Conservation (phyloP, 2,329 filamentous ascomycete species). For the Botrytis fabae region DNA sequence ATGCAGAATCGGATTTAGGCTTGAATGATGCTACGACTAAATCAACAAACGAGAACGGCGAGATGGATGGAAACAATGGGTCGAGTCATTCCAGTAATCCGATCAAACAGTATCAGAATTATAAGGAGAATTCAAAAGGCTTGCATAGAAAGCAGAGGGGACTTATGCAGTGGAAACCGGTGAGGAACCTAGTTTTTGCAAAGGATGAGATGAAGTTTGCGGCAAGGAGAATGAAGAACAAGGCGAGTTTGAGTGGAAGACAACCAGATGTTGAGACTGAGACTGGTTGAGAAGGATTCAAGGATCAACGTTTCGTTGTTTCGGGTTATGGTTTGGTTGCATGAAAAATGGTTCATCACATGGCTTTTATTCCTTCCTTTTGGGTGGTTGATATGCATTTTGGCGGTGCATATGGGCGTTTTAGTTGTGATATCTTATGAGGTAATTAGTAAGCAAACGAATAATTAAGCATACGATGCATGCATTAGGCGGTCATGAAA, state of each 20-base stretch:
- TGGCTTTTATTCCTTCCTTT: neutral
- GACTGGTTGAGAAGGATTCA: constrained; percentile 2
- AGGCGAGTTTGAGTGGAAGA: constrained; percentile 74
- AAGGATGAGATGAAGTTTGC: constrained; percentile 85
- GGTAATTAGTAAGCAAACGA: neutral
- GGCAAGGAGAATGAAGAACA: constrained; percentile 71
- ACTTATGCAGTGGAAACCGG: constrained; percentile 92
- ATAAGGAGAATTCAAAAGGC: constrained; percentile 67
- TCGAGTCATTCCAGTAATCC: constrained; percentile 49
- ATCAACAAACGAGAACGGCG: constrained; percentile 7
- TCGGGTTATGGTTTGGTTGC: neutral
- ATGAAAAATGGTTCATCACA: neutral
- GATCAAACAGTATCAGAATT: constrained; percentile 59
- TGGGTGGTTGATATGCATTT: neutral
- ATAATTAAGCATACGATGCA: neutral
- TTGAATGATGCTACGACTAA: constrained; percentile 53
- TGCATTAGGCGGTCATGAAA: neutral
- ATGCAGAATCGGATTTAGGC: constrained; percentile 52
- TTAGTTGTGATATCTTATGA: neutral
- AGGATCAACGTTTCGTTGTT: neutral
- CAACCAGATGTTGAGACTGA: constrained; percentile 54
- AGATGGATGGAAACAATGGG: constrained; percentile 16
- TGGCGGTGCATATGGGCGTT: neutral
- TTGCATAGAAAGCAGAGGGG: constrained; percentile 85
- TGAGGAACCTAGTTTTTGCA: constrained; percentile 81